phyloP scores from a whole-genome alignment of 2,329 filamentous ascomycete species.

The Pseudogymnoascus sp. region DNA sequence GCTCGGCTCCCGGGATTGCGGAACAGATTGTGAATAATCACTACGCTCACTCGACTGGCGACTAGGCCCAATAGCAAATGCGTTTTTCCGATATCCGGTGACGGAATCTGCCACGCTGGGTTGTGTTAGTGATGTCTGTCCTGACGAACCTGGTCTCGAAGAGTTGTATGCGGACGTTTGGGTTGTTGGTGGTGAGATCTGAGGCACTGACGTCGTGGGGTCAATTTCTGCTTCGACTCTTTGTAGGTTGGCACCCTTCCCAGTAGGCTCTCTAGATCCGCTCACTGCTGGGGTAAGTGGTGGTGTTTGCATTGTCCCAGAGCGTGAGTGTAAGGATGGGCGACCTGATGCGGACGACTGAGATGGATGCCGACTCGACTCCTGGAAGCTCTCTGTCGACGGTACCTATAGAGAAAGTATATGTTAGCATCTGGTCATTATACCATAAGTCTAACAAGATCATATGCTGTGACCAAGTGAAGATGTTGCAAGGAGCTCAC shows the following conservation, averaged over 20 bases:
- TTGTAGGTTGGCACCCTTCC: slow-evolving; percentile 27
- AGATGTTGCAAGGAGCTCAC: slow-evolving; percentile 33
- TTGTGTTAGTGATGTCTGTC: slow-evolving; percentile 21
- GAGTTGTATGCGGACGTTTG: slow-evolving; percentile 33
- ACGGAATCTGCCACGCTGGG: background rate
- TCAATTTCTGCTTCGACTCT: slow-evolving; percentile 32
- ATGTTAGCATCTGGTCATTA: slow-evolving; percentile 16
- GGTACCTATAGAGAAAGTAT: slow-evolving; percentile 38
- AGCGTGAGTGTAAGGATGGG: slow-evolving; percentile 59
- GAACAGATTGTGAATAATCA: slow-evolving; percentile 41
- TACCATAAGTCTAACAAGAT: background rate
- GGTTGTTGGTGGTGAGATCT: slow-evolving; percentile 54
- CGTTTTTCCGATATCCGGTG: background rate
- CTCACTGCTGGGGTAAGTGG: slow-evolving; percentile 83
- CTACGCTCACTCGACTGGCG: background rate
- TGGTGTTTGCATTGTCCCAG: slow-evolving; percentile 73
- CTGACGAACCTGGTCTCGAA: slow-evolving; percentile 29
- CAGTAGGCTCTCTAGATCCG: slow-evolving; percentile 45
- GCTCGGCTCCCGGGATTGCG: slow-evolving; percentile 54
- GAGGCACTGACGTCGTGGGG: slow-evolving; percentile 57
- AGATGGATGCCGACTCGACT: slow-evolving; percentile 57
- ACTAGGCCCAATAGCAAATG: slow-evolving; percentile 27
- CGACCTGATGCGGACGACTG: slow-evolving; percentile 53
- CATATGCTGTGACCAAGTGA: background rate
- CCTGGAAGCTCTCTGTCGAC: slow-evolving; percentile 52